phyloP scores from a whole-genome alignment of 345 rosid genomes.

The Boechera divaricarpa region DNA sequence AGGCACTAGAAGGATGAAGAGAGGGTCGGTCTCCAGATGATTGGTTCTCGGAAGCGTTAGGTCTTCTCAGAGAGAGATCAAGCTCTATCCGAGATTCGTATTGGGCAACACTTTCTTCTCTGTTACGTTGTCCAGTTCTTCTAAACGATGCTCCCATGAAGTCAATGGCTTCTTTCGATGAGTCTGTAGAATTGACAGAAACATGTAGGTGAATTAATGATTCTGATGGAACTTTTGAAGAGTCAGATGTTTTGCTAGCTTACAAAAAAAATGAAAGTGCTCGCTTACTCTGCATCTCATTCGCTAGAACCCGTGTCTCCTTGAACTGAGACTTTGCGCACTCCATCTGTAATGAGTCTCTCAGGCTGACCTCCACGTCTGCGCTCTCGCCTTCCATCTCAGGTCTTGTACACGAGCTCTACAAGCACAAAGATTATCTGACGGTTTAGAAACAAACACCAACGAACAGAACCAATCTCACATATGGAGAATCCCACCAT shows the following conservation, averaged over 20 bases:
- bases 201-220: not conserved
- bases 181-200: conserved; percentile 22
- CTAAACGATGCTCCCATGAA: conserved; percentile 67
- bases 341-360: conserved; percentile 38
- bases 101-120: conserved; percentile 42
- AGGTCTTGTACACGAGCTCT: conserved; percentile 88
- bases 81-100: conserved; percentile 58
- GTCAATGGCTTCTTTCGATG: conserved; percentile 66
- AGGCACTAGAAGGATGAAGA: conserved; percentile 78
- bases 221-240: not conserved
- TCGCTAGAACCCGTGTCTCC: conserved; percentile 9
- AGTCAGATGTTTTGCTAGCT: conserved; percentile 2
- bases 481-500: conserved; percentile 2
- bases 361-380: conserved; percentile 45
- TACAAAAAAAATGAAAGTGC: not conserved
- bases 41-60: conserved; percentile 52
- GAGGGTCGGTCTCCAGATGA: conserved; percentile 54
- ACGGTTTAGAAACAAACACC: conserved; percentile 16
- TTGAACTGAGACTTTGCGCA: conserved; percentile 22
- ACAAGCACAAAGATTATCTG: conserved; percentile 46
- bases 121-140: conserved; percentile 36
- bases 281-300: conserved; percentile 31
- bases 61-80: conserved; percentile 81
- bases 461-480: conserved; percentile 8
- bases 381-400: conserved; percentile 66